Base-by-base conservation (phyloP, 1,284 basidiomycete genomes). In the Ganoderma resinaceum region DNA sequence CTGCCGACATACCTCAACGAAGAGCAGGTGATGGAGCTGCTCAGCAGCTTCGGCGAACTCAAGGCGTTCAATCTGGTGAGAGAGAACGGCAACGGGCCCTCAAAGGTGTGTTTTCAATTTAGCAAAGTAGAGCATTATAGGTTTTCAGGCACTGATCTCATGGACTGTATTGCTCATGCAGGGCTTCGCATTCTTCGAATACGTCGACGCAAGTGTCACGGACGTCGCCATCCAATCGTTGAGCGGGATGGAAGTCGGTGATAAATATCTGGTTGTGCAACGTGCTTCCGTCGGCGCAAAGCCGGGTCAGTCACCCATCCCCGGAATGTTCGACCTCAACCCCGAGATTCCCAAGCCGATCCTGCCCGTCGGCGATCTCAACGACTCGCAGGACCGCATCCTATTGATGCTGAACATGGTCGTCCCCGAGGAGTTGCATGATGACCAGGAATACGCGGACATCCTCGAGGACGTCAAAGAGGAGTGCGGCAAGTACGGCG, bases 361-460 rank as follows among this genome's bases (percentile, higher is more conserved):
- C 78, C 90, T 96, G 84, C 92, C 93, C 66, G 92, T 92, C 9
- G 90, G 90, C 66, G 86, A 85, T 58, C 82, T 81, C 38, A 82
- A 81, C 14, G 86, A 91, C 57, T 90, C 92, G 18, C 63, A 70
- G 62, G 71, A 72, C 67, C 90, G 94, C 55, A 96, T 97, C 78
- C 88, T 99, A 78, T 91, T 98, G 77, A 94, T 99, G 92, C 85
- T 99, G 77, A 99, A 99, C 87, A 99, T 99, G 98, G 96, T 99
- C 72, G 95, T 95, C 0, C 82, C 95, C 2, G 97, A 99, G 66
- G 97, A 99, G 78, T 87, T 99, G 65, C 82, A 88, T 33, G 92
- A 97, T 77, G 97, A 99, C 79, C 85, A 91, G 70, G 97, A 99
- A 77, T 99, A 98, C 78, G 89, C 89, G 23, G 97, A 99, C 75